Base-by-base conservation (phyloP, 129 eudicot species). In the Logfia minima region DNA sequence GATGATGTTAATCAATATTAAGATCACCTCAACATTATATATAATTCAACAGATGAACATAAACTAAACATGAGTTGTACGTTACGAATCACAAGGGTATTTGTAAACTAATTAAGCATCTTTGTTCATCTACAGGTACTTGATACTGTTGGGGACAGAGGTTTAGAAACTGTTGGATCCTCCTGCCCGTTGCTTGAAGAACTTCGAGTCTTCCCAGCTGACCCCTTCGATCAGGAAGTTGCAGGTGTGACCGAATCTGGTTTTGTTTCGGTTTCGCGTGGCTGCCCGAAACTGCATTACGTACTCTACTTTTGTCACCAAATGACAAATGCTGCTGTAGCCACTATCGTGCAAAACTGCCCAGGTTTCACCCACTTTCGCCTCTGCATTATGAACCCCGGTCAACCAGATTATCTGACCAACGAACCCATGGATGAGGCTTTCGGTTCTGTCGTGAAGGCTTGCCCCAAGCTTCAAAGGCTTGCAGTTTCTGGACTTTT, bases 301-400 rank as follows among this genome's bases (percentile, higher is more conserved):
- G 88, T 91, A 34, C 90, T 91, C 71, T 91, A 88, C 82, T 91
- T 91, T 71, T 91, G 94, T 84, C 75, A 86, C 66, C 87, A 87
- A 34, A 88, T 91, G 94, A 91, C 94, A 39, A 91, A 91, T 75
- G 90, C 88, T 37, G 97, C 97, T 6, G 86, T 91, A 26, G 82
- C 80, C 1, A 86, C 90, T 14, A 76, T 88, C 19, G 93, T 78
- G 17, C 80, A 80, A 67, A 88, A 88, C 82, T 88, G 93, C 78
- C 97, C 90, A 1, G 67, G 83, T 51, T 86, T 91, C 67, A 88
- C 89, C 48, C 90, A 85, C 71, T 90, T 90, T 29, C 92, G 91
- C 29, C 93, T 90, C 29, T 88, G 91, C 70, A 88, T 90, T 51
- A 88, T 91, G 89, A 82, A 77, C 60, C 93, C 91, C 3, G 76